Base-by-base conservation (phyloP, 257 asterid species). In the Thymus quinquecostatus region DNA sequence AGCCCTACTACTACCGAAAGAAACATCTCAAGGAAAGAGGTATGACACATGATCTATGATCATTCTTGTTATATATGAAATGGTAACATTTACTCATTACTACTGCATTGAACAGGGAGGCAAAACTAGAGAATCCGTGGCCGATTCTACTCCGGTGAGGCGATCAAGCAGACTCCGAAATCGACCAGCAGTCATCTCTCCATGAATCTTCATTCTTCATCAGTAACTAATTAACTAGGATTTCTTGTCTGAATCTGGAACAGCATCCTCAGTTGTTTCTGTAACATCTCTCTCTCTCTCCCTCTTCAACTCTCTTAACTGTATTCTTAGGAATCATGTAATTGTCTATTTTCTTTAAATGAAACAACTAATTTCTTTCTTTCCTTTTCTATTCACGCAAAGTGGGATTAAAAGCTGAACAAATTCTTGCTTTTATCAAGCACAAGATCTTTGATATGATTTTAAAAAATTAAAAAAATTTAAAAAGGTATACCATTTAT, bases 91-190 rank as follows among this genome's bases (percentile, higher is more conserved):
- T 10, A 32, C 49, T 34, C 32, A 34, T 27, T 43, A 33, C 47
- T 34, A 4, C 6, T 78, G 47, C 45, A 68, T 30, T 74, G 76
- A 67, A 71, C 30, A 91, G 95, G 90, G 85, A 54, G 73, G 73
- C 44, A 81, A 56, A 68, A 78, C 77, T 55, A 78, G 78, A 76
- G 88, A 82, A 68, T 76, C 76, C 75, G 66, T 60, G 73, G 11
- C 33, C 21, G 71, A 30, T 21, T 41, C 72, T 50, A 88, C 94
- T 71, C 91, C 96, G 8, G 85, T 89, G 3, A 89, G 97, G 83
- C 81, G 95, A 70, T 91, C 97, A 33, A 81, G 83, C 69, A 79
- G 95, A 71, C 77, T 91, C 54, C 91, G 86, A 33, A 84, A 66
- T 57, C 90, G 87, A 66, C 65, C 80, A 61, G 60, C 85, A 5